These are phyloP conservation scores for Amanita thiersii DNA, from an alignment of 768 basidiomycete genomes.

Conservation along the genomic window DNA sequence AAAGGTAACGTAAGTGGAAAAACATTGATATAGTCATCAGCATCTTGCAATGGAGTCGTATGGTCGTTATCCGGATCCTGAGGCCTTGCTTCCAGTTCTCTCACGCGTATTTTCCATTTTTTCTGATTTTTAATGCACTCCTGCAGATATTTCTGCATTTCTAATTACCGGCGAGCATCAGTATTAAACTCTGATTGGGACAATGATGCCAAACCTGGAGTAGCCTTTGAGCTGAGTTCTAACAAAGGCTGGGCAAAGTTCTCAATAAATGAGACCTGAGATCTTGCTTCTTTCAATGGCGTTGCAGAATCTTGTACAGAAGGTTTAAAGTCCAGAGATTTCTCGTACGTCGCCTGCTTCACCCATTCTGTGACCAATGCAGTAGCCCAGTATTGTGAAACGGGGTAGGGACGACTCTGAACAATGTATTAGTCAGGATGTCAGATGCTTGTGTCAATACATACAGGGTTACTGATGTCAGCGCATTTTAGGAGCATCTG, in stretches of 20 bases:
- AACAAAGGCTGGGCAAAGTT: conserved; percentile 80
- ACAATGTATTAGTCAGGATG: conserved; percentile 7
- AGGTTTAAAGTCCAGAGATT: conserved; percentile 61
- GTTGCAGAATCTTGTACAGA: conserved; percentile 39
- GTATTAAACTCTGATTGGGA: not conserved
- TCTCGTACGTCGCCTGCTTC: conserved; percentile 81
- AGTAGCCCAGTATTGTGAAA: conserved; percentile 88
- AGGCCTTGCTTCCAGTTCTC: conserved; percentile 4
- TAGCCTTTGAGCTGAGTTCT: conserved; percentile 58
- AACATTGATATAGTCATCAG: conserved; percentile 8
- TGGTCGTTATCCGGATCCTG: not conserved
- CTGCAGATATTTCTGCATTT: conserved; percentile 58
- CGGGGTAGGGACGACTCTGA: conserved; percentile 86
- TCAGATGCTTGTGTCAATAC: conserved; percentile 22
- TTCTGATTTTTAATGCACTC: conserved; percentile 64
- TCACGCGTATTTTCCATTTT: conserved; percentile 44
- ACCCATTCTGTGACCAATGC: conserved; percentile 89
- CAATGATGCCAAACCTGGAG: conserved; percentile 49
- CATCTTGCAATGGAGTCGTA: not conserved
- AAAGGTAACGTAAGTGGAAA: conserved; percentile 7
- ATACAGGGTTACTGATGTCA: conserved; percentile 95
- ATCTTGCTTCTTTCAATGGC: conserved; percentile 59
- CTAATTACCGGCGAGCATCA: conserved; percentile 23
- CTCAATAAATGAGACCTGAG: conserved; percentile 86
- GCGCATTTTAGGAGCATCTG: conserved; percentile 95